phyloP scores from a whole-genome alignment of 768 basidiomycete species.

The Tulasnella sp. region DNA sequence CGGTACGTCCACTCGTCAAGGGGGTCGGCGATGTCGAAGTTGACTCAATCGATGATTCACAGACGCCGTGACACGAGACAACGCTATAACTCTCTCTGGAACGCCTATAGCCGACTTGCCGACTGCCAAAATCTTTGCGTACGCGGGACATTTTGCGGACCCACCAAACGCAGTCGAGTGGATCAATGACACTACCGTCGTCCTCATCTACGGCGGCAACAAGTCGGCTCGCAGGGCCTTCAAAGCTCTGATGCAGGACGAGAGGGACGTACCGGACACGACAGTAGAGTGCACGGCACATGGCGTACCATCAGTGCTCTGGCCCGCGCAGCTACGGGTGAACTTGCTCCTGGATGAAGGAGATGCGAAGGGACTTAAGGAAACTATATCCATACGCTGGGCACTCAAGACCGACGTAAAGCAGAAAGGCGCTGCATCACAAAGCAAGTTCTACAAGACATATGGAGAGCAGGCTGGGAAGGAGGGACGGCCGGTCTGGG shows the following conservation, averaged over 20 bases:
- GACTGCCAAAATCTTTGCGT: constrained; percentile 68
- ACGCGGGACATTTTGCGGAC: constrained; percentile 61
- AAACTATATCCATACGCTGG: constrained; percentile 62
- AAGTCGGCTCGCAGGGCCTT: constrained; percentile 32
- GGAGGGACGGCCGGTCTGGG: constrained; percentile 33
- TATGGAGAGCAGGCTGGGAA: constrained; percentile 59
- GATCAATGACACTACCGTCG: constrained; percentile 74
- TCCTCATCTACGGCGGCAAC: constrained; percentile 59
- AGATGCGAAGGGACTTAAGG: constrained; percentile 55
- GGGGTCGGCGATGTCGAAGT: not conserved
- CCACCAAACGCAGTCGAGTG: constrained; percentile 72
- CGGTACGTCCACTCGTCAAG: constrained; percentile 16
- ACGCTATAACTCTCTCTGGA: constrained; percentile 65
- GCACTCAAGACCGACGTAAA: constrained; percentile 62
- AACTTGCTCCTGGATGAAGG: constrained; percentile 47
- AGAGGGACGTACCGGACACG: constrained; percentile 30
- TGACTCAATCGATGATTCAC: not conserved
- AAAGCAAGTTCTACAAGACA: constrained; percentile 69
- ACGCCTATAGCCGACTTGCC: constrained; percentile 62
- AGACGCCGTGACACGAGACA: constrained; percentile 32
- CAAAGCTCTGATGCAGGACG: constrained; percentile 9
- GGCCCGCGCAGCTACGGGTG: constrained; percentile 73
- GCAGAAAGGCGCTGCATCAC: constrained; percentile 56
- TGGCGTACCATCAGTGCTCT: constrained; percentile 57
- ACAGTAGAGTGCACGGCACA: constrained; percentile 50